These are phyloP conservation scores for Tulasnella sp. DNA, from an alignment of 768 basidiomycete species.

Conservation along the genomic window DNA sequence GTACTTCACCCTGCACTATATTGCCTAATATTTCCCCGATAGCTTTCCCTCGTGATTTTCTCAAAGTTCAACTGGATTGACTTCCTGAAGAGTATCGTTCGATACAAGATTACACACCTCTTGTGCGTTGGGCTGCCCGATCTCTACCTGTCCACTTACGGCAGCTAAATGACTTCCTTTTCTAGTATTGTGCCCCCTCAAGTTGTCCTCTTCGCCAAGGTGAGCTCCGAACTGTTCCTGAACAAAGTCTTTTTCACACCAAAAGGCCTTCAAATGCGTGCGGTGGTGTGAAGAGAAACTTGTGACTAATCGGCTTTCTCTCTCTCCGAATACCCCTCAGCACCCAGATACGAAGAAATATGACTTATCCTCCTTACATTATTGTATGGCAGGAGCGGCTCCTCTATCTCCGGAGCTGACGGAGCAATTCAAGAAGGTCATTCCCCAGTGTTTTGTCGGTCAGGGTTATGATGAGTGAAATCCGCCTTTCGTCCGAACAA, in stretches of 20 bases:
- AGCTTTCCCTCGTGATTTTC: constrained; percentile 34
- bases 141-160: neutral
- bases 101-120: constrained; percentile 46
- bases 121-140: constrained; percentile 28
- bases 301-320: neutral
- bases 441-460: constrained; percentile 33
- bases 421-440: constrained; percentile 35
- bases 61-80: constrained; percentile 50
- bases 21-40: neutral
- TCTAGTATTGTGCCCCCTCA: constrained; percentile 47
- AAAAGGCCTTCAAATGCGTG: neutral
- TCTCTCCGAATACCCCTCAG: constrained; percentile 22
- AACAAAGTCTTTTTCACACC: neutral
- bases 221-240: constrained; percentile 19
- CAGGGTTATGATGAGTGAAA: constrained; percentile 15
- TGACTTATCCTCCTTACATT: constrained; percentile 36
- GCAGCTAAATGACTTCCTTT: neutral
- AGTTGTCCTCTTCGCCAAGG: constrained; percentile 49
- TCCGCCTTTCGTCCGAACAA: neutral
- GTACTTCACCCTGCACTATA: neutral
- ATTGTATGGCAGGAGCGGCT: constrained; percentile 47
- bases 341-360: constrained; percentile 42
- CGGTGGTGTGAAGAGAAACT: neutral
- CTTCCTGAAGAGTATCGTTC: constrained; percentile 50
- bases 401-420: constrained; percentile 46